phyloP scores from a whole-genome alignment of 495 filamentous ascomycete genomes.

The Cetradonia linearis region DNA sequence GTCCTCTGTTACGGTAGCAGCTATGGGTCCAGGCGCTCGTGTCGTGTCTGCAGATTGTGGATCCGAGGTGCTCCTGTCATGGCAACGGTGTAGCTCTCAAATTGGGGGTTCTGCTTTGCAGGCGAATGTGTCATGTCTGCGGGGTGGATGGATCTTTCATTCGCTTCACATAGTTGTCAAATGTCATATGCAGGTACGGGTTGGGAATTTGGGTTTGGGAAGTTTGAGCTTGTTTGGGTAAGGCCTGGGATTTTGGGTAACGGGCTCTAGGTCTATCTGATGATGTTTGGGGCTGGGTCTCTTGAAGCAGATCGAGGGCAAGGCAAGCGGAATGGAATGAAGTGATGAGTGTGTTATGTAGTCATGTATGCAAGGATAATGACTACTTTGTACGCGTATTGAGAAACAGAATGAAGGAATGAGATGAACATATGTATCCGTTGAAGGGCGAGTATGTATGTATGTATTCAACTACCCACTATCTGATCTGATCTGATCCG shows the following conservation, averaged over 20 bases:
- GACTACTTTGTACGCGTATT: not conserved
- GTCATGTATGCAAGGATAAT: not conserved
- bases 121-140: not conserved
- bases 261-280: no score
- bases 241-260: not conserved
- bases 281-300: not conserved
- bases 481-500: not conserved
- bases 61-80: no score
- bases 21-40: not conserved
- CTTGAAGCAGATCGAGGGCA: not conserved
- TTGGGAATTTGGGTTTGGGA: not conserved
- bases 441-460: slow-evolving; percentile 6
- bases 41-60: not conserved
- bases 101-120: no score
- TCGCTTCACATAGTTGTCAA: not conserved
- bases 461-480: slow-evolving; percentile 3
- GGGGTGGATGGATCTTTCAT: not conserved
- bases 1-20: not conserved
- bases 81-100: no score
- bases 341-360: not conserved
- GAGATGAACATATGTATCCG: not conserved
- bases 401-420: not conserved
- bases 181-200: not conserved
- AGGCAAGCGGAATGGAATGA: not conserved
- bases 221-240: not conserved